Percentiles rank a stretch among this genome's conserved stretches.
Conservation (phyloP, 257 asterid species). For the Thymus quinquecostatus region DNA sequence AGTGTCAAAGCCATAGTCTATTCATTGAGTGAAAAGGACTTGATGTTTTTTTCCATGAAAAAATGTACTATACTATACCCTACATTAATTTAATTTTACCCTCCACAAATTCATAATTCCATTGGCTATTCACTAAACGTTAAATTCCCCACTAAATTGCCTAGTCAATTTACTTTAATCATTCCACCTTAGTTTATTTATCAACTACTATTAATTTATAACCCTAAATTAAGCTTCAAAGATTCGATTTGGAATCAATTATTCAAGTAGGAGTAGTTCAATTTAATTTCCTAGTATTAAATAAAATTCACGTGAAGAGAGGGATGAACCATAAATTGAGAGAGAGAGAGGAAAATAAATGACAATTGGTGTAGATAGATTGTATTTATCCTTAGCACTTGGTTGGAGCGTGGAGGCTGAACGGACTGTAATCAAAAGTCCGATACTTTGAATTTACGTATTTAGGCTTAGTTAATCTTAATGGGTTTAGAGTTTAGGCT, state of each 20-base stretch:
- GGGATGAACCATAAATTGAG: conserved; percentile 2
- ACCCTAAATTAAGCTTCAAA: not conserved
- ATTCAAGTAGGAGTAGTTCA: not conserved
- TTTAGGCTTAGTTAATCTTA: too few species aligned
- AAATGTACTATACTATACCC: conserved; percentile 29
- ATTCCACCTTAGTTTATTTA: not conserved
- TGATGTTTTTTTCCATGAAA: conserved; percentile 28
- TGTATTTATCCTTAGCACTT: not conserved
- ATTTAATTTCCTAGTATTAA: not conserved
- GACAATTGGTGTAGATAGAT: not conserved
- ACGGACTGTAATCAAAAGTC: too few species aligned
- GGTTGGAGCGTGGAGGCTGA: too few species aligned
- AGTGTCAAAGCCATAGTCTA: conserved; percentile 11
- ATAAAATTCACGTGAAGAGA: conserved; percentile 15
- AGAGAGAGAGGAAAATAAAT: not conserved
- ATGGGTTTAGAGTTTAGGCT: too few species aligned
- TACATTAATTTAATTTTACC: conserved; percentile 14
- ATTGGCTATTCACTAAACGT: conserved; percentile 22
- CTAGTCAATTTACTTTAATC: conserved; percentile 5
- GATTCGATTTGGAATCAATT: not conserved
- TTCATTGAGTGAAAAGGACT: conserved; percentile 33
- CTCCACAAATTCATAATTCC: conserved; percentile 21
- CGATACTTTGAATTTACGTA: too few species aligned
- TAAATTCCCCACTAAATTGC: conserved; percentile 16
- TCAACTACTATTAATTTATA: not conserved